phyloP scores from a whole-genome alignment of 1,284 basidiomycete species.

The Microbotryum violaceum region DNA sequence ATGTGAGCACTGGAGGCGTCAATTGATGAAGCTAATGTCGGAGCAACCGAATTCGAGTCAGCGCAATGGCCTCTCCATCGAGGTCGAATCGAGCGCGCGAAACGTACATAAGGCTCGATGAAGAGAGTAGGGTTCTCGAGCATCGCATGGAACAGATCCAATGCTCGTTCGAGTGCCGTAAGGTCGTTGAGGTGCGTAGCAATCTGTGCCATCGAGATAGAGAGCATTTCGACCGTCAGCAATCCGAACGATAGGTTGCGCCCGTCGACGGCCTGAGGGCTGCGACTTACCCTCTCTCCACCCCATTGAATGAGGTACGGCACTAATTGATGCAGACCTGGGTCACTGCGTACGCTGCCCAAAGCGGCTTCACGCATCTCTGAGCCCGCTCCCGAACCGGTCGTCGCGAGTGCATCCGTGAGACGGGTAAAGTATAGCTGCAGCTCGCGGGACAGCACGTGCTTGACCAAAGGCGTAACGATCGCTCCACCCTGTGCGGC shows the following conservation, averaged over 20 bases:
- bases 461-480: constrained; percentile 62
- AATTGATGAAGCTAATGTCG: constrained; percentile 77
- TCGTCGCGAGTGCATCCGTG: constrained; percentile 71
- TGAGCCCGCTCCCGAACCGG: constrained; percentile 41
- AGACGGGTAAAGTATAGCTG: constrained; percentile 92
- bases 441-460: constrained; percentile 86
- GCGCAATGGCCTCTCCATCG: not conserved
- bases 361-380: constrained; percentile 74
- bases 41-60: not conserved
- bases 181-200: constrained; percentile 56
- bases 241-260: constrained; percentile 25
- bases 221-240: not conserved
- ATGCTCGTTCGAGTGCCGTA: constrained; percentile 61
- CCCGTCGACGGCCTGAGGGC: constrained; percentile 54
- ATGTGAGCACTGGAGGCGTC: constrained; percentile 82
- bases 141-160: constrained; percentile 73
- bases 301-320: constrained; percentile 95
- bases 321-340: constrained; percentile 85
- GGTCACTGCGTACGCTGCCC: constrained; percentile 78
- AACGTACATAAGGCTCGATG: constrained; percentile 86
- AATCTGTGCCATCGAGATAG: constrained; percentile 14
- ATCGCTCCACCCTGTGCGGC: constrained; percentile 35
- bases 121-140: constrained; percentile 81
- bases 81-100: constrained; percentile 7
- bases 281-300: constrained; percentile 64